Percentiles rank a stretch among this genome's conserved stretches.
Conservation (phyloP, 2,329 filamentous ascomycete genomes). For the Fusarium citri region DNA sequence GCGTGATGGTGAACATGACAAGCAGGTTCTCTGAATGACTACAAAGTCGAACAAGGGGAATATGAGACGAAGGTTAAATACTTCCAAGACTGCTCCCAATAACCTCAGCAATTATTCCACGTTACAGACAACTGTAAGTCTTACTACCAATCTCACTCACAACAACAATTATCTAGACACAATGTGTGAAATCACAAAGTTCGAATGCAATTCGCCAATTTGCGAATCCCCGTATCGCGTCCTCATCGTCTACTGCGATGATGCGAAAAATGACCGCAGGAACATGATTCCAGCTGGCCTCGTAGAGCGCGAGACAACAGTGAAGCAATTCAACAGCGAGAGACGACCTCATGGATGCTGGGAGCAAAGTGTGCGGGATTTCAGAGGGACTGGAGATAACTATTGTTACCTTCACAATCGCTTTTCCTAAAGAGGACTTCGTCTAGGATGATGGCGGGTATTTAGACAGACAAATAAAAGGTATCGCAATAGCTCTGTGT, state of each 20-base stretch:
- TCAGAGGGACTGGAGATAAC: not conserved
- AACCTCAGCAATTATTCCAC: not conserved
- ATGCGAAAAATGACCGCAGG: not conserved
- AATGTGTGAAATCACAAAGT: not conserved
- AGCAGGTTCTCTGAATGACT: not conserved
- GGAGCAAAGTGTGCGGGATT: not conserved
- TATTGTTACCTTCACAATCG: not conserved
- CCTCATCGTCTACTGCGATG: not conserved
- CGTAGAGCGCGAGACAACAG: not conserved
- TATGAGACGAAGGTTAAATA: not conserved
- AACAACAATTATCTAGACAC: not conserved
- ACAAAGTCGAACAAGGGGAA: not conserved
- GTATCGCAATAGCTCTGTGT: not conserved
- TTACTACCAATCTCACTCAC: not conserved
- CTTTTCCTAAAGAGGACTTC: not conserved
- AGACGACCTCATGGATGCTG: not conserved
- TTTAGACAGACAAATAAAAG: not conserved
- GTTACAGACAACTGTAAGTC: not conserved
- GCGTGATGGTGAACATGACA: not conserved
- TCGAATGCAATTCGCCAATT: not conserved
- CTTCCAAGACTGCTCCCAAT: fast-evolving
- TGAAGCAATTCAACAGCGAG: not conserved
- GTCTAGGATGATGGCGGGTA: fast-evolving
- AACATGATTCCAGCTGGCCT: not conserved
- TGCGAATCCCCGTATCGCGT: not conserved